phyloP scores from a whole-genome alignment of 305 asterid species.

The Solanum aculeatissimum region DNA sequence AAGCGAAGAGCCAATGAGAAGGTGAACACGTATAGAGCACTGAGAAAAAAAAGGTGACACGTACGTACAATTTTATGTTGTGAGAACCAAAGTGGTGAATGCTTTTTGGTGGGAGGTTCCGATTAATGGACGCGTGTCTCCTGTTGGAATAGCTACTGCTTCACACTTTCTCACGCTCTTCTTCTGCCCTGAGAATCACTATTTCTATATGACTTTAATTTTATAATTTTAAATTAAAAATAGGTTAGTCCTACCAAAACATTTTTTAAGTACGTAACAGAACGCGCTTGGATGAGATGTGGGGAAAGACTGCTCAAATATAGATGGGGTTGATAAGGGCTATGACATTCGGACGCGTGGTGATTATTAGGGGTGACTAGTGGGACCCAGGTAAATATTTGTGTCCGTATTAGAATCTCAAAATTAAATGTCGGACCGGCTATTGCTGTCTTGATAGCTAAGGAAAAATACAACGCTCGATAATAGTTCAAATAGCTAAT shows the following conservation, averaged over 20 bases:
- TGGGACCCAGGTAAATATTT: neutral
- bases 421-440: neutral
- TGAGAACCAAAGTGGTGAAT: conserved; percentile 3
- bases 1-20: neutral
- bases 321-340: neutral
- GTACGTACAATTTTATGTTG: neutral
- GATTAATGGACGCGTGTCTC: conserved; percentile 24
- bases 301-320: neutral
- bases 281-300: neutral
- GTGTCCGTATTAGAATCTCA: neutral
- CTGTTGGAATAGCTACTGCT: neutral
- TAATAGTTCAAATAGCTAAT: no score
- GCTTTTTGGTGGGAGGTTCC: conserved; percentile 1
- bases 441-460: neutral
- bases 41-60: conserved; percentile 4
- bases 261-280: neutral
- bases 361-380: neutral
- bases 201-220: neutral
- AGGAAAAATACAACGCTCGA: neutral
- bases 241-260: neutral
- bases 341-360: neutral
- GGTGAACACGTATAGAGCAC: conserved; percentile 20
- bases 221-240: neutral
- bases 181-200: neutral
- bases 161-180: neutral